Conservation (phyloP, 2,329 filamentous ascomycete genomes). For the Colletotrichum lini region DNA sequence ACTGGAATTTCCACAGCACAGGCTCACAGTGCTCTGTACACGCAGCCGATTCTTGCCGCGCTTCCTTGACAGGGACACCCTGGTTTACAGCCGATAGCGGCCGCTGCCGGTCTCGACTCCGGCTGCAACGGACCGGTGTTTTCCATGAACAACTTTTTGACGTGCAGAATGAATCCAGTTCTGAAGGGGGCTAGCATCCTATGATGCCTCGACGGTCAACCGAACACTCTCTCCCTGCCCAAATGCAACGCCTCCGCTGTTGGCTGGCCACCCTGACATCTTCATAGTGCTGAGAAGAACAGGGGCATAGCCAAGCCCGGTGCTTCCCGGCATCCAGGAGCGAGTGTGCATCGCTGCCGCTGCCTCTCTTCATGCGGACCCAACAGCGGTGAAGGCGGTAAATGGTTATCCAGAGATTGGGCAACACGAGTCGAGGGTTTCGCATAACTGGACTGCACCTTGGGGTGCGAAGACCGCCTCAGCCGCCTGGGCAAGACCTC, state of each 20-base stretch:
- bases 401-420: background rate
- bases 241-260: background rate
- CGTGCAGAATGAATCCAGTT: background rate
- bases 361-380: too few relatives aligned
- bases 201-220: background rate
- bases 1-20: conserved; percentile 15
- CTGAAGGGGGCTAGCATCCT: background rate
- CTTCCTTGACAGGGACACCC: conserved; percentile 19
- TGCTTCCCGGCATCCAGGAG: background rate
- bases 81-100: conserved; percentile 21
- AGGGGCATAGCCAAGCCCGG: background rate
- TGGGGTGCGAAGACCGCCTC: conserved; percentile 14
- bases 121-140: conserved; percentile 17
- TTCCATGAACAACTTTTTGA: conserved; percentile 14
- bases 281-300: background rate
- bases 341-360: background rate
- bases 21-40: conserved; percentile 31
- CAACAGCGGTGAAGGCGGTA: background rate
- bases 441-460: background rate
- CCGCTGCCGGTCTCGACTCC: conserved; percentile 15
- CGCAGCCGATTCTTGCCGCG: conserved; percentile 3
- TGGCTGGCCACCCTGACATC: background rate
- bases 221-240: background rate
- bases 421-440: background rate
- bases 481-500: conserved; percentile 12